Percentiles rank a stretch among this genome's conserved stretches.
phyloP scores from a whole-genome alignment of 306 rosid genomes.

The Clitoria ternatea region DNA sequence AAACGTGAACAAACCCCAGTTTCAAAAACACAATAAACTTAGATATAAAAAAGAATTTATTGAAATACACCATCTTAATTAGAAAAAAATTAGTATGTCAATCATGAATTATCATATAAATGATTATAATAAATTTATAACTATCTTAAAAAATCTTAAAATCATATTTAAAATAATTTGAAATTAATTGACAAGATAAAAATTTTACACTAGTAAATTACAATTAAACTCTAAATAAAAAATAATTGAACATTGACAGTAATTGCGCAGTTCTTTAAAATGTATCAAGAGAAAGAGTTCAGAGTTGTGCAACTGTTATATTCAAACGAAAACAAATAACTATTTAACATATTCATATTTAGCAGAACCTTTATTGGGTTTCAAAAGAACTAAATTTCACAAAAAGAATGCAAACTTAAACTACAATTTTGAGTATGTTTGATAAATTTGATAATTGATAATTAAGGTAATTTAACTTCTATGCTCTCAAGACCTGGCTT shows the following conservation, averaged over 20 bases:
- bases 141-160: too few species aligned
- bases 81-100: too few species aligned
- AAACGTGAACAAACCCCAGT: neutral
- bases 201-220: too few species aligned
- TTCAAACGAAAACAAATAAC: neutral
- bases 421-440: constrained; percentile 4
- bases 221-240: too few species aligned
- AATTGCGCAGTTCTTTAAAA: neutral
- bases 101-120: too few species aligned
- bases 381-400: neutral
- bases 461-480: neutral
- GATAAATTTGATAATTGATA: neutral
- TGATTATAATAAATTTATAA: too few species aligned
- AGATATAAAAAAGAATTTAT: neutral
- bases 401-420: constrained; percentile 5
- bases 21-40: neutral
- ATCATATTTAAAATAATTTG: too few species aligned
- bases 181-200: too few species aligned
- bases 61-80: too few species aligned
- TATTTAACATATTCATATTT: neutral
- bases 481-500: constrained; percentile 6
- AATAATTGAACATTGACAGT: too few species aligned
- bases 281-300: neutral
- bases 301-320: neutral
- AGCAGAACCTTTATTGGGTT: neutral